These are phyloP conservation scores for Phytophthora cajani DNA, from an alignment of 352 stramenopile species.

Conservation along the genomic window DNA sequence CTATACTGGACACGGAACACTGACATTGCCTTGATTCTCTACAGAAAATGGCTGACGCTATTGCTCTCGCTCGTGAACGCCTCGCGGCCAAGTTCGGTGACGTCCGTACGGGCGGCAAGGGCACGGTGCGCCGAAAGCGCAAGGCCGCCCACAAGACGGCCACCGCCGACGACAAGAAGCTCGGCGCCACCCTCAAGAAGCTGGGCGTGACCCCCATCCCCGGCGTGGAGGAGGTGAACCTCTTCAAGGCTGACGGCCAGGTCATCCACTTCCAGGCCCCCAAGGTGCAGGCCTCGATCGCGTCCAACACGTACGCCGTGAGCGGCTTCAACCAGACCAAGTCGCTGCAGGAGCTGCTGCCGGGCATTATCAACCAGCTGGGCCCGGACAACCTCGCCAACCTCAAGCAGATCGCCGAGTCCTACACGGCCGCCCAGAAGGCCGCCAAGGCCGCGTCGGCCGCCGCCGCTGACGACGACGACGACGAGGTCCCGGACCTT, in stretches of 20 bases:
- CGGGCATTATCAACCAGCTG: slow-evolving; percentile 98
- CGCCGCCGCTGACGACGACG: slow-evolving; percentile 74
- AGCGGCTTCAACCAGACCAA: slow-evolving; percentile 96
- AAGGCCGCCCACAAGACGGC: slow-evolving; percentile 94
- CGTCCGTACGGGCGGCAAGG: slow-evolving; percentile 96
- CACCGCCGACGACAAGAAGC: slow-evolving; percentile 97
- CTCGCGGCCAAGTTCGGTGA: slow-evolving; percentile 88
- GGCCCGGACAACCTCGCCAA: slow-evolving; percentile 97
- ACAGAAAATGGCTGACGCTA: slow-evolving; percentile 88
- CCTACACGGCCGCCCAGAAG: slow-evolving; percentile 83
- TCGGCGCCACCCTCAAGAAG: slow-evolving; percentile 97
- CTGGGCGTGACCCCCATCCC: slow-evolving; percentile 98
- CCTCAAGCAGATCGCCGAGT: slow-evolving; percentile 95
- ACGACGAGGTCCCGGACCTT: slow-evolving; percentile 98
- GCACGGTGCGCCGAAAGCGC: slow-evolving; percentile 96
- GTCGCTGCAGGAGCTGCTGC: slow-evolving; percentile 97
- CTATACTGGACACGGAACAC: neutral
- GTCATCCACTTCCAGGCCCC: slow-evolving; percentile 98
- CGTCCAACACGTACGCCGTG: slow-evolving; percentile 99
- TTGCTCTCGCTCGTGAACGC: slow-evolving; percentile 87
- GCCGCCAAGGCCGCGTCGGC: slow-evolving; percentile 73
- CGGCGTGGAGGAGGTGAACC: slow-evolving; percentile 99
- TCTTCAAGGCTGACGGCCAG: slow-evolving; percentile 99
- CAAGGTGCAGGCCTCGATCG: slow-evolving; percentile 98
- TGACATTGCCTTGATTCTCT: neutral